phyloP scores from a whole-genome alignment of 495 filamentous ascomycete species.

The Usnea hakonensis region DNA sequence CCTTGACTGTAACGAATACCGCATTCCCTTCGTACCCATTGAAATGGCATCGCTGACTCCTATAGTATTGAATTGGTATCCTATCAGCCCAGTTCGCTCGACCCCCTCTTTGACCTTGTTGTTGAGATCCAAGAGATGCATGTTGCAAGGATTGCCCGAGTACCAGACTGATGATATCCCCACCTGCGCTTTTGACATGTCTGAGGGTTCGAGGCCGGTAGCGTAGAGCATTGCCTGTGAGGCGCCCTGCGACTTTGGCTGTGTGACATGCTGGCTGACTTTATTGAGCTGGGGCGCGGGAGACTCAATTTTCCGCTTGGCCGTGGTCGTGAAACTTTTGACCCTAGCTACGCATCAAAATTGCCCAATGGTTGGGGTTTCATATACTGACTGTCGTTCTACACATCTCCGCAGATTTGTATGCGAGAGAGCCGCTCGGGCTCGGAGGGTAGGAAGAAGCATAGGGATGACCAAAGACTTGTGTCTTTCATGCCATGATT shows the following conservation, averaged over 20 bases:
- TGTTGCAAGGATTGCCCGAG: constrained; percentile 94
- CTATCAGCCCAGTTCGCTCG: constrained; percentile 66
- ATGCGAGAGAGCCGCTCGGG: background rate
- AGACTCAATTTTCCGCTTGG: constrained; percentile 33
- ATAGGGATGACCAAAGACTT: background rate
- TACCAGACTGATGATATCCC: constrained; percentile 81
- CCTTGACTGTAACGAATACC: constrained; percentile 86
- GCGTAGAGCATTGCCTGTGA: constrained; percentile 99
- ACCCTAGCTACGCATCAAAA: background rate
- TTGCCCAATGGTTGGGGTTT: background rate
- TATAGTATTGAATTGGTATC: constrained; percentile 95
- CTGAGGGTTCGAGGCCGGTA: constrained; percentile 72
- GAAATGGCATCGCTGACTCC: constrained; percentile 69
- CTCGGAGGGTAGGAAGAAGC: constrained; percentile 3
- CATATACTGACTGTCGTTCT: constrained; percentile 1
- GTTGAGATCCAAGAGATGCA: constrained; percentile 90
- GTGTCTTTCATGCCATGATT: background rate
- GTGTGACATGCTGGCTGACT: constrained; percentile 75
- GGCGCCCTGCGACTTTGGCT: constrained; percentile 94
- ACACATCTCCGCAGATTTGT: background rate
- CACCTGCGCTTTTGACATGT: constrained; percentile 91
- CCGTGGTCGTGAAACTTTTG: constrained; percentile 29
- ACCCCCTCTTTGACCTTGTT: constrained; percentile 78
- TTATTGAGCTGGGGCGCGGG: constrained; percentile 56
- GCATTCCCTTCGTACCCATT: constrained; percentile 70